These are phyloP conservation scores for Plasmodium knowlesi DNA, from an alignment of 169 alveolate genomes.

Conservation along the genomic window DNA sequence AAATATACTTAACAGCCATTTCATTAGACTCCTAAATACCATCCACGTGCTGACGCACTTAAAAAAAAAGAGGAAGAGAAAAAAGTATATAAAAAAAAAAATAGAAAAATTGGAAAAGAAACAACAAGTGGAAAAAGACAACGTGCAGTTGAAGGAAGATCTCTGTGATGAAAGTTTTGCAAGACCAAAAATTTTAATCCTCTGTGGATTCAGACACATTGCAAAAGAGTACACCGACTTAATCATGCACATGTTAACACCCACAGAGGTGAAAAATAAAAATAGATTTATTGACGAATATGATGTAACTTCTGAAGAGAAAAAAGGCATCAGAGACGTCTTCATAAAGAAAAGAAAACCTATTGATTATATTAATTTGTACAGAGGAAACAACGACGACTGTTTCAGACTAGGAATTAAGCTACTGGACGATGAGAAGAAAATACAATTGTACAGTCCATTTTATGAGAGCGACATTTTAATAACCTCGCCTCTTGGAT, in stretches of 20 bases:
- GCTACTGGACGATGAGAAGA: slow-evolving; percentile 79
- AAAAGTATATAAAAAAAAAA: slow-evolving; percentile 52
- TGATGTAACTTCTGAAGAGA: slow-evolving; percentile 78
- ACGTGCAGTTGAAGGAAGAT: slow-evolving; percentile 48
- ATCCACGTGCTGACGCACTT: slow-evolving; percentile 42
- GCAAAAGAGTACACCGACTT: slow-evolving; percentile 76
- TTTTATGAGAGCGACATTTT: slow-evolving; percentile 89
- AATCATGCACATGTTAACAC: slow-evolving; percentile 60
- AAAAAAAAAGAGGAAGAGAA: slow-evolving; percentile 61
- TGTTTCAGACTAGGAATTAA: slow-evolving; percentile 90
- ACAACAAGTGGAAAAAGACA: slow-evolving; percentile 29
- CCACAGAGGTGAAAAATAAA: slow-evolving; percentile 67
- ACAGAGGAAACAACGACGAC: slow-evolving; percentile 88
- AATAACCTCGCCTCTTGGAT: slow-evolving; percentile 92
- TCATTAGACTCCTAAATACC: slow-evolving; percentile 25
- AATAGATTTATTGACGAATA: slow-evolving; percentile 82
- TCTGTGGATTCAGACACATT: slow-evolving; percentile 76
- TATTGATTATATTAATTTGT: slow-evolving; percentile 79
- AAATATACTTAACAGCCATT: slow-evolving; percentile 48
- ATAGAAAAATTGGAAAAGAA: slow-evolving; percentile 50
- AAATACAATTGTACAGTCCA: slow-evolving; percentile 86
- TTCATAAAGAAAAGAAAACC: slow-evolving; percentile 78
- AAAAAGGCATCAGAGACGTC: slow-evolving; percentile 67
- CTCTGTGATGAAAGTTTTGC: slow-evolving; percentile 79
- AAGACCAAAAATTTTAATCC: slow-evolving; percentile 76